Evolutionary conservation across 192 early-diverging fungal genomes (phyloP), one percentile per base, ranked within the genome.

Genomic region (Gigaspora rosea): DNA sequence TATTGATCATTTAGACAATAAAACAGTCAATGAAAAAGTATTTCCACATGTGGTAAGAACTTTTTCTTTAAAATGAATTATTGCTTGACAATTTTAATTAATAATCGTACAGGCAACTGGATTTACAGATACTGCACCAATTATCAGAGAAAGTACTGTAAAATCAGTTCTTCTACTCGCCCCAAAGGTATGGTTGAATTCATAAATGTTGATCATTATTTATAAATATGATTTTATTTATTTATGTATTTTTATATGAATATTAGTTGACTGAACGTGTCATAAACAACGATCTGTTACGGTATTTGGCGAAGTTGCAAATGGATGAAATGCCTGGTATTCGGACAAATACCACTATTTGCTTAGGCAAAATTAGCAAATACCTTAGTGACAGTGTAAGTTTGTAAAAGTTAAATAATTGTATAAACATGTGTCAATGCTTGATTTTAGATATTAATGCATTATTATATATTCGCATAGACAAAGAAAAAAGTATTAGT

Each of bases 271-370:
- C 79, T 54, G 93, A 94, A 36, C 79, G 86, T 32, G 88, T 88
- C 50, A 88, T 93, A 80, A 96, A 97, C 81, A 91, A 92, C 77
- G 95, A 97, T 62, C 80, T 97, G 2, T 73, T 99, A 36, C 80
- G 91, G 74, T 93, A 95, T 75, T 86, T 98, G 10, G 95, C 94
- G n/a, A 95, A 95, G 56, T 82, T 95, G 36, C 93, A 97, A 61
- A 88, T 87, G 41, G 97, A 99, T 81, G 87, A 91, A 27, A 96
- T 98, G 75, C 95, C 97, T 2, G 96, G 96, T 2, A 99, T 99
- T 78, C 87, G 97, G 36, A 97, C 97, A 9, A 99, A 99, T 80
- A 92, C 96, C 18, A 94, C 95, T 16, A 94, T 99, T 52, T 98
- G 96, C 77, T 80, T 99, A 16, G 96, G 95, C n/a, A 97, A 98